Conservation (phyloP, 768 basidiomycete genomes). For the Neoboletus brunneissimus region DNA sequence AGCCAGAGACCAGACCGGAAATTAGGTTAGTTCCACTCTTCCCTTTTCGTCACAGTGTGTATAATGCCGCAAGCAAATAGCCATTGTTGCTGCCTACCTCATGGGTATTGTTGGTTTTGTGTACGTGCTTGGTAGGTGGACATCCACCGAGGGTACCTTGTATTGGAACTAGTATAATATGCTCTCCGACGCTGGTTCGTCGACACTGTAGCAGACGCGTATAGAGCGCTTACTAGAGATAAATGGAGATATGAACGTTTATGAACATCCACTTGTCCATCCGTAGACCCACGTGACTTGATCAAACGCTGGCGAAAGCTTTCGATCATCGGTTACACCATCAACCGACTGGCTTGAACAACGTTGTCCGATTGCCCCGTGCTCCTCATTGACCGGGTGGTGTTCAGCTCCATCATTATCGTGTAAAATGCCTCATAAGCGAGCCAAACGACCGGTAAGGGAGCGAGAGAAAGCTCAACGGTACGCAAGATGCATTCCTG, state of each 20-base stretch:
- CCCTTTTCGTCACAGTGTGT: conserved; percentile 6
- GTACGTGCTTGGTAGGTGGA: conserved; percentile 53
- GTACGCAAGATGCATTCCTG: conserved; percentile 33
- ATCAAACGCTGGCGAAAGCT: neutral
- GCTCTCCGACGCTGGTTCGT: conserved; percentile 12
- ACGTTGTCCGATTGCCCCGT: conserved; percentile 15
- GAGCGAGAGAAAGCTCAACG: conserved; percentile 41
- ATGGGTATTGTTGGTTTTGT: conserved; percentile 59
- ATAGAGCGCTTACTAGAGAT: neutral
- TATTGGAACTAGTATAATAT: conserved; percentile 39
- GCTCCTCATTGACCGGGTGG: neutral
- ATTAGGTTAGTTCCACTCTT: conserved; percentile 41
- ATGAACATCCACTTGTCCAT: neutral
- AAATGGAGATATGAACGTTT: conserved; percentile 10
- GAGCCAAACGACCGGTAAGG: conserved; percentile 50
- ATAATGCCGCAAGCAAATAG: conserved; percentile 35
- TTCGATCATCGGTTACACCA: neutral
- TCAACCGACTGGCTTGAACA: neutral
- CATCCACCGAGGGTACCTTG: conserved; percentile 35
- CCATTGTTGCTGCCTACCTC: conserved; percentile 52
- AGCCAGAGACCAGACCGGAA: conserved; percentile 48
- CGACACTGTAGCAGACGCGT: neutral
- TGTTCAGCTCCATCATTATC: conserved; percentile 19
- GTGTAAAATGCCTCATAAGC: conserved; percentile 63
- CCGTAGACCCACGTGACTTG: conserved; percentile 17